Percentiles rank a stretch among this genome's conserved stretches.
phyloP scores from a whole-genome alignment of 2,329 filamentous ascomycete genomes.

The Reticulascus tulasneorum region DNA sequence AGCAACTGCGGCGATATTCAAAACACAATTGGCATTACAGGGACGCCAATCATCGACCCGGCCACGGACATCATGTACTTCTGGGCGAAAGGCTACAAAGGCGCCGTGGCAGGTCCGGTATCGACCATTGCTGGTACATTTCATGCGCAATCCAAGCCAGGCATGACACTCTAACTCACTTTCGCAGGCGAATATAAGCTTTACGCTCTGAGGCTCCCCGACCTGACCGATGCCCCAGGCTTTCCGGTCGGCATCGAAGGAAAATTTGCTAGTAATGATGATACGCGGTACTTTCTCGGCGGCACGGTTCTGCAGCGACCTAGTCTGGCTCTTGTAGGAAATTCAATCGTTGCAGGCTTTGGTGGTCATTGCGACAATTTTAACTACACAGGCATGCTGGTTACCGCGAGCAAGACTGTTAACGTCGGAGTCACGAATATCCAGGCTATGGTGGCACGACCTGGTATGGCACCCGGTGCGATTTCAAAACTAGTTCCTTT shows the following conservation, averaged over 20 bases:
- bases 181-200: conserved; percentile 36
- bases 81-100: conserved; percentile 30
- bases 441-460: no score
- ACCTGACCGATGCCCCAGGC: conserved; percentile 29
- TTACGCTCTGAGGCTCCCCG: conserved; percentile 33
- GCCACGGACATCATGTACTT: conserved; percentile 30
- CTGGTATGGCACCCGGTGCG: no score
- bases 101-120: conserved; percentile 18
- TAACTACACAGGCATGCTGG: conserved; percentile 35
- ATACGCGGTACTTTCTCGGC: conserved; percentile 38
- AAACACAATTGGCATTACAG: conserved; percentile 31
- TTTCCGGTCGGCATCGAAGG: conserved; percentile 44
- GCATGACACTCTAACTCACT: no score
- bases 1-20: conserved; percentile 36
- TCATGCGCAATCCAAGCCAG: no score
- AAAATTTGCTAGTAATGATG: conserved; percentile 38
- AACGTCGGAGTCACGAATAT: conserved; percentile 25
- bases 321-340: conserved; percentile 25
- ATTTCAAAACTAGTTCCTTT: no score
- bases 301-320: conserved; percentile 42
- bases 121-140: no score
- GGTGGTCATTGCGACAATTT: conserved; percentile 44
- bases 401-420: conserved; percentile 25
- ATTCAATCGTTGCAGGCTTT: conserved; percentile 40
- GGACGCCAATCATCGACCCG: conserved; percentile 32